Conservation (phyloP, 768 basidiomycete genomes). For the Pulveroboletus sp. region DNA sequence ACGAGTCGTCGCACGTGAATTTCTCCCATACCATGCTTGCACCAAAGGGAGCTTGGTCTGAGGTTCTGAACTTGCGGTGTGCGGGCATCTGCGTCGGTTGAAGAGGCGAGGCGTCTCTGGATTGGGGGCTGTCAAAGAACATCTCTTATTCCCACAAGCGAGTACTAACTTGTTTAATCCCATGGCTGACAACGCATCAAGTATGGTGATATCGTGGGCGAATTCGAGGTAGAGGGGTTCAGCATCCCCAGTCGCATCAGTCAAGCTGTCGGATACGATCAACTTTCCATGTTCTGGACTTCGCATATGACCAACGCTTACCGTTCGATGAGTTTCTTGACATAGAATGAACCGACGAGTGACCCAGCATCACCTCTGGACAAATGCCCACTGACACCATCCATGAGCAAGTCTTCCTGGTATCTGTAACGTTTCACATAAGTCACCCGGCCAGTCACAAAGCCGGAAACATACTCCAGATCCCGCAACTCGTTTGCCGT, state of each 20-base stretch:
- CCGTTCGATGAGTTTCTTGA: slow-evolving; percentile 38
- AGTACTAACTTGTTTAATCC: slow-evolving; percentile 33
- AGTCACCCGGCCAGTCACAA: background rate
- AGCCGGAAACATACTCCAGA: slow-evolving; percentile 31
- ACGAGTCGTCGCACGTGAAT: slow-evolving; percentile 37
- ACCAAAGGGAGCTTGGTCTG: slow-evolving; percentile 37
- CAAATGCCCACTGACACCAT: slow-evolving; percentile 31
- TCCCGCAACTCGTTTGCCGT: slow-evolving; percentile 27
- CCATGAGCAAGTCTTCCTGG: slow-evolving; percentile 34
- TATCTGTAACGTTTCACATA: slow-evolving; percentile 22
- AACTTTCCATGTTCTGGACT: background rate
- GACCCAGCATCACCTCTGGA: slow-evolving; percentile 27
- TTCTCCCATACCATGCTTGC: slow-evolving; percentile 42
- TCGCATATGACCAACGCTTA: slow-evolving; percentile 2
- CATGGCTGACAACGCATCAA: slow-evolving; percentile 35
- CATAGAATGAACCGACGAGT: slow-evolving; percentile 34
- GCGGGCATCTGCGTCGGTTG: slow-evolving; percentile 19
- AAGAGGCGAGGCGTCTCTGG: slow-evolving; percentile 32
- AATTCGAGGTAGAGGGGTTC: slow-evolving; percentile 38
- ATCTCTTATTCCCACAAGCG: background rate
- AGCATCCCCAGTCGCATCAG: slow-evolving; percentile 24
- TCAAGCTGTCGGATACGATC: slow-evolving; percentile 20
- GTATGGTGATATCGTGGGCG: slow-evolving; percentile 37
- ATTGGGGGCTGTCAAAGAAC: background rate
- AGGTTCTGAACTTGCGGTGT: slow-evolving; percentile 34